A percentile compares a stretch with the other conserved stretches of the same genome.
phyloP scores from a whole-genome alignment of 176 grass and related monocot genomes.

The Otatea glauca region DNA sequence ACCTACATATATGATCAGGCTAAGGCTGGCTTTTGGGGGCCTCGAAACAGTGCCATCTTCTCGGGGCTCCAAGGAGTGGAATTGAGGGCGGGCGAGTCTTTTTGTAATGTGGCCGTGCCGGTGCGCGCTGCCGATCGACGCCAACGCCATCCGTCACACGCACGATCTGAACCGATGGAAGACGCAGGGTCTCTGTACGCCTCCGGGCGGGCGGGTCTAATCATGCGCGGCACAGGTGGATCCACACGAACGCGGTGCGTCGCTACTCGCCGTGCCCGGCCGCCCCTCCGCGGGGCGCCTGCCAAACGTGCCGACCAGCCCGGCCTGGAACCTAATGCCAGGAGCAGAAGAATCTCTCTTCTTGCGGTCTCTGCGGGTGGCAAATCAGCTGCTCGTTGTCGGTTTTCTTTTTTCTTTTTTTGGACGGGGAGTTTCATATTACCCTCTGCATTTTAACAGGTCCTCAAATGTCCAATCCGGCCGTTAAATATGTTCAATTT shows the following conservation, averaged over 20 bases:
- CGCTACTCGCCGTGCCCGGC: neutral
- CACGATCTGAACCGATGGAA: neutral
- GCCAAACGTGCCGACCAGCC: neutral
- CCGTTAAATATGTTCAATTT: too few species aligned
- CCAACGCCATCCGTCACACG: conserved; percentile 16
- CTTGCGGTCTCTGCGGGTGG: neutral
- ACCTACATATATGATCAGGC: neutral
- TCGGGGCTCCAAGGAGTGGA: conserved; percentile 10
- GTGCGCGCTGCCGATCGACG: neutral
- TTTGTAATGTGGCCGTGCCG: conserved; percentile 21
- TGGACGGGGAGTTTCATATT: neutral
- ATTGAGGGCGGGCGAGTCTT: neutral
- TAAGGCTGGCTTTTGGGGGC: conserved; percentile 31
- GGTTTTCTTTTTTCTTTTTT: neutral
- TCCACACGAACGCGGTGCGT: conserved; percentile 6
- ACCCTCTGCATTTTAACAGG: too few species aligned
- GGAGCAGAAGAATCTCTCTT: conserved; percentile 23
- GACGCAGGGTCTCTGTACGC: neutral
- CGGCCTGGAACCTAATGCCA: conserved; percentile 4
- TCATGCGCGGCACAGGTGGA: neutral
- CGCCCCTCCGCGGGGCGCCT: neutral
- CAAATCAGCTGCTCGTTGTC: neutral
- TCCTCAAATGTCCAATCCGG: too few species aligned
- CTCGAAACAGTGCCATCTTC: conserved; percentile 42
- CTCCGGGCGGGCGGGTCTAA: neutral